A percentile compares a stretch with the other conserved stretches of the same genome.
Conservation (phyloP, 805 yeast genomes). For the Candida verbasci region DNA sequence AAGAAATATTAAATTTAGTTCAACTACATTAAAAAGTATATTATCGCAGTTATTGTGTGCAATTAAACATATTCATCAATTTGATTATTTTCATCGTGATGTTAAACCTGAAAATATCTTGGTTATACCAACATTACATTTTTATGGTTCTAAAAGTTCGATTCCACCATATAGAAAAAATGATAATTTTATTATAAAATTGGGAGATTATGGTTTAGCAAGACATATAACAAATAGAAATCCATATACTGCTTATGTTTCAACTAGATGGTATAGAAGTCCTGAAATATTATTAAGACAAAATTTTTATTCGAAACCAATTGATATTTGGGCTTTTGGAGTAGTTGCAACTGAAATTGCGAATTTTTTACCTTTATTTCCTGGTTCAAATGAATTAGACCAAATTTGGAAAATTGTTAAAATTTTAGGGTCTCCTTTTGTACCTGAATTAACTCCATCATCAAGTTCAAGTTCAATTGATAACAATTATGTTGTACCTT, state of each 20-base stretch:
- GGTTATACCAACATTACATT: conserved; percentile 54
- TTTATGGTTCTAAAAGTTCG: conserved; percentile 39
- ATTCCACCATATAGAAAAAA: conserved; percentile 37
- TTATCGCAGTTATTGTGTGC: conserved; percentile 72
- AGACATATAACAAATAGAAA: conserved; percentile 50
- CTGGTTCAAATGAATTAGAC: conserved; percentile 76
- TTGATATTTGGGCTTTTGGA: conserved; percentile 87
- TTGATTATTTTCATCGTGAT: conserved; percentile 78
- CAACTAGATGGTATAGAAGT: conserved; percentile 83
- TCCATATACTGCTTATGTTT: conserved; percentile 70
- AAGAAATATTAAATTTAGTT: conserved; percentile 48
- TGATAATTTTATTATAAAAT: conserved; percentile 57
- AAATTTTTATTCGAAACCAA: conserved; percentile 58
- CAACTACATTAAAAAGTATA: conserved; percentile 58
- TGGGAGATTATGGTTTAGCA: conserved; percentile 80
- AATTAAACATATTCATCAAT: conserved; percentile 72
- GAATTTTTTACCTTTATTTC: conserved; percentile 72
- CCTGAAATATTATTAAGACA: conserved; percentile 74
- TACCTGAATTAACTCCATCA: conserved; percentile 19
- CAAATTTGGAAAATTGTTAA: conserved; percentile 68
- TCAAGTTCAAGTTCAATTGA: background rate
- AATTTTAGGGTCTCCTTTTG: conserved; percentile 69
- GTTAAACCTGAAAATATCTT: conserved; percentile 91
- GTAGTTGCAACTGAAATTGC: conserved; percentile 72
- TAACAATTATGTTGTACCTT: conserved; percentile 26